Base-by-base conservation (phyloP, 2,329 filamentous ascomycete genomes). In the Paramyrothecium sp. region DNA sequence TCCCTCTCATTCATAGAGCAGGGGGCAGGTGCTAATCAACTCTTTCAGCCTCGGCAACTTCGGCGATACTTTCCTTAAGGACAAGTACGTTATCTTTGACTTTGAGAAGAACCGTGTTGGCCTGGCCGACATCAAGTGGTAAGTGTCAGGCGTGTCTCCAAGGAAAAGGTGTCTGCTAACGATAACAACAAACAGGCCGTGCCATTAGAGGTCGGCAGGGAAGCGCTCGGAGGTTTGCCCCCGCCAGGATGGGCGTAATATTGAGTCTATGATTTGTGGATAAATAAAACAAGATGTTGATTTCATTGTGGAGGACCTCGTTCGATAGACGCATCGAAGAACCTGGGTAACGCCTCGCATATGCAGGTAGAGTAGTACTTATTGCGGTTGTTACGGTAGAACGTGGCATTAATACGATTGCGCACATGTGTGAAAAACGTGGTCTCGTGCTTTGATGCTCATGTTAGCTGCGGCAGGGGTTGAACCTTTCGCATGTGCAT, bases 21-120 rank as follows among this genome's bases (percentile, higher is more conserved):
- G 17, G 17, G n/a, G 38, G 17, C 16, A 3, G 10, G 17, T 30
- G n/a, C 12, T 21, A 20, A 30, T 49, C 44, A 23, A 22, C 49
- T 12, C 3, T 11, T 20, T n/a, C 38, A 57, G 55, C 56, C 59
- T 63, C n/a, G 61, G 61, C 7, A 62, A 60, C 48, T 63, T 64
- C 55, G 62, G 62, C 41, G 62, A 62, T 44, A 60, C 57, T 0
- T 64, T 64, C 38, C 53, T 57, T 23, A 64, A 61, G 54, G 61
- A 62, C 48, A 62, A 62, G 56, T 57, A 58, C 44, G 54, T 61
- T n/a, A 54, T 61, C 38, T 56, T 61, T 23, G 59, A 61, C 54
- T 59, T 57, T 38, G 54, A 61, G 54, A 56, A 55, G 13, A 47
- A 56, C 33, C 41, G 51, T 2, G 56, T 60, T 44, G 58, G 58